Evolutionary conservation across 108 stramenopile genomes (phyloP), one percentile per base, ranked within the genome.

Genomic region (Skeletonema tropicum): DNA sequence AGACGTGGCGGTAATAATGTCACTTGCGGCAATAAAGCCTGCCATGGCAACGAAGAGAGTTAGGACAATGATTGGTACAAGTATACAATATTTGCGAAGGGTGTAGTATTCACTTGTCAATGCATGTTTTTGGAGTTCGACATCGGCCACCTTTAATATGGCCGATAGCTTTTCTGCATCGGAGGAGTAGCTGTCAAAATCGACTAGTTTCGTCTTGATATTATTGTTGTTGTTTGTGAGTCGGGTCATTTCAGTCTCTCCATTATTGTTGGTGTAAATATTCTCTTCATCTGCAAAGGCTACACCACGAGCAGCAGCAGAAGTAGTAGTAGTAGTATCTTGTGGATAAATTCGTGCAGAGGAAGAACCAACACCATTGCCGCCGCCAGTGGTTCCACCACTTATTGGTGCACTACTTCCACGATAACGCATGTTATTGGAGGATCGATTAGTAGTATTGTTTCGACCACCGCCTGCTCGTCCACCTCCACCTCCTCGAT

Each of bases 131-230:
- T 73, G 78, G 17, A 33, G 42, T 57, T 79, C 71, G 13, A 73
- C 60, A 49, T 79, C 71, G 71, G 66, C 25, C 2, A 39, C 14
- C 61, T 64, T 59, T 1, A 79, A 38, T 5, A 79, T 68, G 36
- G 71, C 46, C 3, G 71, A 73, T 19, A 79, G 39, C 15, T 79
- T 79, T 38, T 78, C 77, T 3, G 77, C 38, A n/a, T 78, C 77
- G 19, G 70, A 61, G 0, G 72, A 25, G 62, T 70, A 60, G 8
- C 52, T 49, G 25, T 71, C 77, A 45, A 66, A 66, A 39, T 78
- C 77, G 30, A 57, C 35, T 0, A 69, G 25, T 57, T 42, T 29
- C 26, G 23, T 29, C 31, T 59, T 36, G 60, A 13, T 58, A 5
- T 33, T 71, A 5, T 41, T 32, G 31, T n/a, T 58, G 3, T 55